A percentile compares a stretch with the other conserved stretches of the same genome.
Evolutionary conservation across 2,329 filamentous ascomycete genomes (phyloP).

Genomic region (Claviceps sp.): DNA sequence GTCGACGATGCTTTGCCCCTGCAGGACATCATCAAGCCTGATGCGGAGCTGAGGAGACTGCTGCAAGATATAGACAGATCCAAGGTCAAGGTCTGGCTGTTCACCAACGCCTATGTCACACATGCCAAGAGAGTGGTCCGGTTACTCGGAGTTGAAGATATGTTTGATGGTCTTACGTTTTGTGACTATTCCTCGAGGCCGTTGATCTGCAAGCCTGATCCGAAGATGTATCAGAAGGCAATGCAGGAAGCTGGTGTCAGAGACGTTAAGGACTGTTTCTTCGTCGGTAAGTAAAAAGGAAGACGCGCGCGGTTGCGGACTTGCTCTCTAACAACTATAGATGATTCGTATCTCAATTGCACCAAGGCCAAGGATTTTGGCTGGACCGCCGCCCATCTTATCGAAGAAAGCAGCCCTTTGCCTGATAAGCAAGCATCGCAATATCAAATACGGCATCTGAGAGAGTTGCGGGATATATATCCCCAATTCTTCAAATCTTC

Average conservation of each 20-base stretch:
- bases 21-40: constrained; percentile 68
- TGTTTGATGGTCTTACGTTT: constrained; percentile 90
- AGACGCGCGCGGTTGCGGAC: background rate
- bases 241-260: constrained; percentile 71
- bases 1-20: constrained; percentile 92
- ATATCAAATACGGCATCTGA: constrained; percentile 61
- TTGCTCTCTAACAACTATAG: constrained; percentile 28
- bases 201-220: constrained; percentile 77
- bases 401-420: constrained; percentile 57
- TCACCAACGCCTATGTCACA: constrained; percentile 90
- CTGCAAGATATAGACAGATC: constrained; percentile 69
- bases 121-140: constrained; percentile 74
- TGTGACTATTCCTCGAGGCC: constrained; percentile 70
- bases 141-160: constrained; percentile 68
- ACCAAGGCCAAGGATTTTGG: constrained; percentile 62
- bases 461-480: constrained; percentile 63
- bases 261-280: constrained; percentile 64
- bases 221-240: constrained; percentile 74
- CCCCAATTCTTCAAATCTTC: constrained; percentile 70
- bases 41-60: constrained; percentile 59
- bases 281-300: constrained; percentile 56
- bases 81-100: constrained; percentile 83
- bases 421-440: constrained; percentile 55
- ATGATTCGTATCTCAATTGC: constrained; percentile 81
- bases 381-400: constrained; percentile 76